phyloP scores from a whole-genome alignment of 371 early-diverging fungal genomes.

The Lichtheimia ramosa region DNA sequence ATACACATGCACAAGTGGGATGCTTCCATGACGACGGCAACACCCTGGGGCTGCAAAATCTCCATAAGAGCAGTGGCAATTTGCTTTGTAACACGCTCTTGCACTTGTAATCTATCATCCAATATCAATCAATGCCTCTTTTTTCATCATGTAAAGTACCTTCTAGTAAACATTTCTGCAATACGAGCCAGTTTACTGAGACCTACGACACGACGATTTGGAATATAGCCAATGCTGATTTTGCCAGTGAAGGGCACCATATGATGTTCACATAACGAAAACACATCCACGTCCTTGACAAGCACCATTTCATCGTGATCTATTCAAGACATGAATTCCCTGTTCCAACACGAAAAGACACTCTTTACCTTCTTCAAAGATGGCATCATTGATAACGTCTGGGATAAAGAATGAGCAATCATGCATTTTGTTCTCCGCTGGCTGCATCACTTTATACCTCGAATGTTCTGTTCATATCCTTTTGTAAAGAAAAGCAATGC shows the following conservation, averaged over 20 bases:
- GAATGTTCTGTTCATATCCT: slow-evolving; percentile 90
- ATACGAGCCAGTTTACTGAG: slow-evolving; percentile 96
- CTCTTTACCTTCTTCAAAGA: slow-evolving; percentile 94
- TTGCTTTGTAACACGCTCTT: slow-evolving; percentile 97
- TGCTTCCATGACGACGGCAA: slow-evolving; percentile 97
- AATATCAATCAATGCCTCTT: not conserved
- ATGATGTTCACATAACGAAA: slow-evolving; percentile 98
- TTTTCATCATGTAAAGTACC: slow-evolving; percentile 18
- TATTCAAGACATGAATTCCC: slow-evolving; percentile 11
- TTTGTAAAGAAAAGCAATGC: slow-evolving; percentile 96
- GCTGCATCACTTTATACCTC: slow-evolving; percentile 49
- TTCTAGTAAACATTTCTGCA: slow-evolving; percentile 95
- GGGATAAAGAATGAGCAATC: slow-evolving; percentile 6
- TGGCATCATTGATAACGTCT: slow-evolving; percentile 88
- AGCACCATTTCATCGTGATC: slow-evolving; percentile 99
- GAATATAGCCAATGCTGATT: slow-evolving; percentile 96
- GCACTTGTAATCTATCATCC: slow-evolving; percentile 83
- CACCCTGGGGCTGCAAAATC: slow-evolving; percentile 93
- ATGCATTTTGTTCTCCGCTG: not conserved
- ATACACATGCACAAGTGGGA: slow-evolving; percentile 61
- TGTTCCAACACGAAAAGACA: too few relatives aligned
- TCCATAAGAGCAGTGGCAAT: slow-evolving; percentile 90
- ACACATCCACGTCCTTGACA: slow-evolving; percentile 93
- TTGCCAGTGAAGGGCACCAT: slow-evolving; percentile 97
- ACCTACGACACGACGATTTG: slow-evolving; percentile 93